A percentile compares a stretch with the other conserved stretches of the same genome.
phyloP scores from a whole-genome alignment of 2,329 filamentous ascomycete species.

The Hypoxylon sp. region DNA sequence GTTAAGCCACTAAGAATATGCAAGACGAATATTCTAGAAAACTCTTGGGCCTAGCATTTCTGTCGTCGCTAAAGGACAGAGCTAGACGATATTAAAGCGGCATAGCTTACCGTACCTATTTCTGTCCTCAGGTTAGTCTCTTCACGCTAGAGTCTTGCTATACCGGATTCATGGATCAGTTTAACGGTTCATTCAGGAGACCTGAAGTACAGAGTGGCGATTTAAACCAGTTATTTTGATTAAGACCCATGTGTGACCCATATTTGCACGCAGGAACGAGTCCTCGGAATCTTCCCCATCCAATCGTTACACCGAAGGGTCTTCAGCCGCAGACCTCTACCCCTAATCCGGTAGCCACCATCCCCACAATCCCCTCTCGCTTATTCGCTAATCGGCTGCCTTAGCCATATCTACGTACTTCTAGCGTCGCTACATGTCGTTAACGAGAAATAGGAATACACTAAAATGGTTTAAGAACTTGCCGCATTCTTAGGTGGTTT shows the following conservation, averaged over 20 bases:
- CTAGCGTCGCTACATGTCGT: conserved; percentile 11
- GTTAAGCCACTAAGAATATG: no score
- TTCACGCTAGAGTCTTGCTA: conserved; percentile 8
- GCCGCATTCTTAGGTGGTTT: conserved; percentile 1
- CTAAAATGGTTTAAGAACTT: conserved; percentile 8
- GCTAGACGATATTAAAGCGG: conserved; percentile 10
- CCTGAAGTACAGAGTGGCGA: not conserved
- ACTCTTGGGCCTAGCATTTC: not conserved
- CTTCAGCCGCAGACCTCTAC: conserved; percentile 34
- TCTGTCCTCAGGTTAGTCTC: conserved; percentile 14
- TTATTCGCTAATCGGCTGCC: conserved; percentile 35
- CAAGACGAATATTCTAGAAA: conserved; percentile 6
- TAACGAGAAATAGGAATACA: conserved; percentile 8
- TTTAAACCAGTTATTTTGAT: conserved; percentile 8
- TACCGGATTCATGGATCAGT: conserved; percentile 8
- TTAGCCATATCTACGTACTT: conserved; percentile 9
- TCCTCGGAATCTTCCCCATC: conserved; percentile 24
- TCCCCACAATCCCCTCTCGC: conserved; percentile 29
- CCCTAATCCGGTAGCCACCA: conserved; percentile 16
- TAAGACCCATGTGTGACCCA: conserved; percentile 19
- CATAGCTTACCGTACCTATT: conserved; percentile 21
- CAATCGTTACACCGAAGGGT: conserved; percentile 16
- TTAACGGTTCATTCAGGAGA: conserved; percentile 1
- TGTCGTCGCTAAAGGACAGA: conserved; percentile 11
- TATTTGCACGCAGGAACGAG: conserved; percentile 29